phyloP scores from a whole-genome alignment of 208 protist species.

The Balamuthia mandrillaris region DNA sequence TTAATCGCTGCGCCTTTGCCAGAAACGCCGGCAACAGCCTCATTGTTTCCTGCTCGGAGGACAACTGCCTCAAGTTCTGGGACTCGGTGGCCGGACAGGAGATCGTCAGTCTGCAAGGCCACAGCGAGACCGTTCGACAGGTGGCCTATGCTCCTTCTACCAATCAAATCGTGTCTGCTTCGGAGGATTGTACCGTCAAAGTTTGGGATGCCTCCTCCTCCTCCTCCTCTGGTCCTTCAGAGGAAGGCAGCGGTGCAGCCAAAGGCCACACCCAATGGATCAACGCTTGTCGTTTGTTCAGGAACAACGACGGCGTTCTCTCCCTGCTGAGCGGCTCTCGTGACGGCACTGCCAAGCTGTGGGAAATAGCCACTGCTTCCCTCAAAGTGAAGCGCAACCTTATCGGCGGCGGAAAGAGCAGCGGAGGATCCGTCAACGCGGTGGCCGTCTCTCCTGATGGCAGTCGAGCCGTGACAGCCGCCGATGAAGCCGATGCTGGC shows the following conservation, averaged over 20 bases:
- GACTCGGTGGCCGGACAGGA: slow-evolving; percentile 33
- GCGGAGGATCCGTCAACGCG: not conserved
- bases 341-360: slow-evolving; percentile 31
- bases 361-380: slow-evolving; percentile 17
- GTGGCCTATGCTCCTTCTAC: slow-evolving; percentile 4
- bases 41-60: slow-evolving; percentile 33
- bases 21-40: not conserved
- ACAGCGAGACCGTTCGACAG: slow-evolving; percentile 43
- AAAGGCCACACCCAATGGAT: slow-evolving; percentile 29
- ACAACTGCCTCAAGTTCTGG: slow-evolving; percentile 39
- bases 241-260: slow-evolving; percentile 6
- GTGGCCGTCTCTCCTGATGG: slow-evolving; percentile 25
- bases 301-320: not conserved
- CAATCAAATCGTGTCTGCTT: slow-evolving; percentile 32
- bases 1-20: slow-evolving; percentile 38
- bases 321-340: not conserved
- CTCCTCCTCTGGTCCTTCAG: not conserved
- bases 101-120: slow-evolving; percentile 46
- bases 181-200: slow-evolving; percentile 39
- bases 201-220: not conserved
- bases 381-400: not conserved
- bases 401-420: not conserved
- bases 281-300: not conserved
- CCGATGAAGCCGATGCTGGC: no score
- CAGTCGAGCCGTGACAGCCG: not conserved